Evolutionary conservation across 768 basidiomycete genomes (phyloP).

Genomic region (Basidioascus undulatus): DNA sequence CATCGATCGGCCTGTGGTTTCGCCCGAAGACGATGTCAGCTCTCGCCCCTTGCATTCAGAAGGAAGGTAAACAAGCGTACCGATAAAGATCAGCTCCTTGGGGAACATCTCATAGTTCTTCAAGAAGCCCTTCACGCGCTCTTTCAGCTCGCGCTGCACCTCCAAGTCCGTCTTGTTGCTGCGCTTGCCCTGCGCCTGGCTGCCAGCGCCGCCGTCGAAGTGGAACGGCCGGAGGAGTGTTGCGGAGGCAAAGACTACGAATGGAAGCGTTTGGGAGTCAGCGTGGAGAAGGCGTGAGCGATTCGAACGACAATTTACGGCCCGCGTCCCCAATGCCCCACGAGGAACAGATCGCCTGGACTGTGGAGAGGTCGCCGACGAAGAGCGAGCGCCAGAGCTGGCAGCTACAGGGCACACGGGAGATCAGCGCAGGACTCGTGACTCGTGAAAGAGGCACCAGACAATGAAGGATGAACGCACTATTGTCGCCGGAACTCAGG

Average conservation of each 20-base stretch:
- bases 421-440: no score
- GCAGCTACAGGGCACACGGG: no score
- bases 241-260: slow-evolving; percentile 18
- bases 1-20: no score
- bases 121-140: slow-evolving; percentile 19
- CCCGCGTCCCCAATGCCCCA: slow-evolving; percentile 16
- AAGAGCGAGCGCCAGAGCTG: slow-evolving; percentile 34
- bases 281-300: no score
- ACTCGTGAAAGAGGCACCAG: no score
- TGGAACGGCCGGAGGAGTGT: slow-evolving; percentile 20
- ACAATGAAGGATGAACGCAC: no score
- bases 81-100: slow-evolving; percentile 7
- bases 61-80: no score
- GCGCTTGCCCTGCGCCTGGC: slow-evolving; percentile 1
- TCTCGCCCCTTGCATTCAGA: slow-evolving; percentile 31
- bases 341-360: slow-evolving; percentile 16
- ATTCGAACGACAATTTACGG: no score
- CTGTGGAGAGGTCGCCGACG: slow-evolving; percentile 17
- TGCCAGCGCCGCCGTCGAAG: slow-evolving; percentile 9
- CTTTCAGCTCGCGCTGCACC: slow-evolving; percentile 19
- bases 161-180: slow-evolving; percentile 17
- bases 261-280: no score
- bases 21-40: slow-evolving; percentile 12
- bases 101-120: slow-evolving; percentile 21
- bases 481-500: slow-evolving; percentile 48